These are phyloP conservation scores for Carnegiea gigantea DNA, from an alignment of 179 eudicot genomes.

Conservation along the genomic window DNA sequence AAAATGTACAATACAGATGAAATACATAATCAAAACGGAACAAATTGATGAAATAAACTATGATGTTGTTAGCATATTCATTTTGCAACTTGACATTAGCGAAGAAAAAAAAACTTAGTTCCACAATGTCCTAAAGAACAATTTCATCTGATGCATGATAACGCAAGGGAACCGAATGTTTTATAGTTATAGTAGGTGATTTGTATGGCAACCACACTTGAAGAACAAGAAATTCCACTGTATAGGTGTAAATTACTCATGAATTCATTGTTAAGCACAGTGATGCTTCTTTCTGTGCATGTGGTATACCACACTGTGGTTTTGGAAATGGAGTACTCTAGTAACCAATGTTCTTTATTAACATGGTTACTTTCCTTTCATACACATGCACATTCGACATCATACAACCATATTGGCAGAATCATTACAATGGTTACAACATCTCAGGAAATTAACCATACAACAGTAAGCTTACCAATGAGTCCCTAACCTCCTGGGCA, in stretches of 20 bases:
- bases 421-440: slow-evolving; percentile 1
- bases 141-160: not conserved
- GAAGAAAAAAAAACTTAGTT: not conserved
- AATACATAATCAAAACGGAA: not conserved
- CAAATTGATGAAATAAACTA: not conserved
- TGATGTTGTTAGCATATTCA: not conserved
- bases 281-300: not conserved
- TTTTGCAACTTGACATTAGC: slow-evolving; percentile 1
- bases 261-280: not conserved
- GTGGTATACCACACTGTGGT: not conserved
- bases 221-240: not conserved
- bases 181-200: not conserved
- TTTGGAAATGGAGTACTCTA: not conserved
- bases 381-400: too few relatives aligned
- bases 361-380: too few relatives aligned
- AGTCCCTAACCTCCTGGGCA: slow-evolving; percentile 53
- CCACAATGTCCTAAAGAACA: not conserved
- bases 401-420: not conserved
- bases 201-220: not conserved
- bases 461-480: slow-evolving; percentile 51
- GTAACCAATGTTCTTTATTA: not conserved
- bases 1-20: not conserved
- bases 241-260: not conserved
- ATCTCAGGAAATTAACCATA: not conserved
- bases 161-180: not conserved